A percentile compares a stretch with the other conserved stretches of the same genome.
These are phyloP conservation scores for Fusarium agapanthi DNA, from an alignment of 2,329 filamentous ascomycete genomes.

Conservation along the genomic window DNA sequence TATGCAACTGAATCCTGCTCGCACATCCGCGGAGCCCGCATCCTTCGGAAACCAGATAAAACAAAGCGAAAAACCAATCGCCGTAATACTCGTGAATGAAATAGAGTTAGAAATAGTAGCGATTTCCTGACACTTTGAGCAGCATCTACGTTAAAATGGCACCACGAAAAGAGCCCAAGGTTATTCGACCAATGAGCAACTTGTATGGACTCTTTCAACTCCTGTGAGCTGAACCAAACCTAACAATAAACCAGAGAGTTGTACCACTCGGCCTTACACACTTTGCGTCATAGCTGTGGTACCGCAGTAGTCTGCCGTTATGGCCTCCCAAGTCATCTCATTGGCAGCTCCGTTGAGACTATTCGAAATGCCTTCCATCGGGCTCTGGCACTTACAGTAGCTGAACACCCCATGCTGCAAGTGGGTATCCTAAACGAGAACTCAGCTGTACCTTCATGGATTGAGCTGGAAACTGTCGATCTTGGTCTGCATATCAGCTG, in stretches of 20 bases:
- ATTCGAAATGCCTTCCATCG: constrained; percentile 8
- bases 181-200: constrained; percentile 34
- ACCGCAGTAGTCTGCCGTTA: constrained; percentile 26
- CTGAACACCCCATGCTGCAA: constrained; percentile 31
- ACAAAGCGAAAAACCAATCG: neutral
- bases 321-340: constrained; percentile 14
- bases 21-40: constrained; percentile 21
- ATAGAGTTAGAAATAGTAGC: neutral
- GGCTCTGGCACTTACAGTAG: constrained; percentile 30
- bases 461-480: constrained; percentile 19
- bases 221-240: neutral
- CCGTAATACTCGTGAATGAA: neutral
- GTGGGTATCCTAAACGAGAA: constrained; percentile 33
- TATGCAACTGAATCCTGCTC: constrained; percentile 6
- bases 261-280: constrained; percentile 28
- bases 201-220: constrained; percentile 14
- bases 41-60: constrained; percentile 11
- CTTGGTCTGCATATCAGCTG: constrained; percentile 25
- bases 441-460: constrained; percentile 30
- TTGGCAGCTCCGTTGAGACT: neutral
- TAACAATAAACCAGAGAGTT: constrained; percentile 18
- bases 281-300: constrained; percentile 30
- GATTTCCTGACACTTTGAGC: neutral
- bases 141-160: constrained; percentile 5
- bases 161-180: neutral